phyloP scores from a whole-genome alignment of 2,329 filamentous ascomycete species.

The Cytospora schulzeri region DNA sequence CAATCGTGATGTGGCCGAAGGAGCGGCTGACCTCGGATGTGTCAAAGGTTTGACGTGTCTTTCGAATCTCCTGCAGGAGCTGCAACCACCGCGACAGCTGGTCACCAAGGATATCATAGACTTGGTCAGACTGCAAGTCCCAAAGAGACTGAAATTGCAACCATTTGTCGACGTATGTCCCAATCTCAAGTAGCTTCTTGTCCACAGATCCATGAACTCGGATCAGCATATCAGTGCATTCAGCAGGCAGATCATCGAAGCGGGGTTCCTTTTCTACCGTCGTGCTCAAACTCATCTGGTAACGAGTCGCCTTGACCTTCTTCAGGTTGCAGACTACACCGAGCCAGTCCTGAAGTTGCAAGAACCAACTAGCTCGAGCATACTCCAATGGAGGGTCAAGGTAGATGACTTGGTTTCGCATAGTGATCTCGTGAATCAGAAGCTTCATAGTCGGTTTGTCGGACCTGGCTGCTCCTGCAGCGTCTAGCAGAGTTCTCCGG shows the following conservation, averaged over 20 bases:
- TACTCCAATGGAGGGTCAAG: slow-evolving; percentile 91
- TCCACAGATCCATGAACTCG: slow-evolving; percentile 84
- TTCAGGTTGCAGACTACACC: slow-evolving; percentile 89
- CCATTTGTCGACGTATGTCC: slow-evolving; percentile 94
- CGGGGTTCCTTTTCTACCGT: slow-evolving; percentile 65
- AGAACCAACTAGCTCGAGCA: slow-evolving; percentile 89
- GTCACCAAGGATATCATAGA: slow-evolving; percentile 89
- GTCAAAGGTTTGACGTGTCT: slow-evolving; percentile 94
- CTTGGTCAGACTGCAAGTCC: slow-evolving; percentile 95
- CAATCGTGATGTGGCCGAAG: slow-evolving; percentile 92
- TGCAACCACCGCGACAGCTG: slow-evolving; percentile 93
- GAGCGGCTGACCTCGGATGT: slow-evolving; percentile 91
- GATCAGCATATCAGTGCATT: slow-evolving; percentile 77
- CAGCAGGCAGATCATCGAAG: slow-evolving; percentile 82
- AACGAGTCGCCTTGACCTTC: slow-evolving; percentile 92
- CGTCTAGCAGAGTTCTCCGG: slow-evolving; percentile 50
- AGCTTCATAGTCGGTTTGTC: slow-evolving; percentile 68
- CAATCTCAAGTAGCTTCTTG: slow-evolving; percentile 76
- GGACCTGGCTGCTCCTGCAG: slow-evolving; percentile 44
- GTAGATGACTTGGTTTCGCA: slow-evolving; percentile 97
- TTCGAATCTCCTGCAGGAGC: slow-evolving; percentile 93
- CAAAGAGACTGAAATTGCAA: slow-evolving; percentile 97
- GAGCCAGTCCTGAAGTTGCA: slow-evolving; percentile 91
- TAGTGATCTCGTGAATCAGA: slow-evolving; percentile 88
- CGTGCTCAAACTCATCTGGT: slow-evolving; percentile 82